These are phyloP conservation scores for Sherardia arvensis DNA, from an alignment of 257 asterid species.

Conservation along the genomic window DNA sequence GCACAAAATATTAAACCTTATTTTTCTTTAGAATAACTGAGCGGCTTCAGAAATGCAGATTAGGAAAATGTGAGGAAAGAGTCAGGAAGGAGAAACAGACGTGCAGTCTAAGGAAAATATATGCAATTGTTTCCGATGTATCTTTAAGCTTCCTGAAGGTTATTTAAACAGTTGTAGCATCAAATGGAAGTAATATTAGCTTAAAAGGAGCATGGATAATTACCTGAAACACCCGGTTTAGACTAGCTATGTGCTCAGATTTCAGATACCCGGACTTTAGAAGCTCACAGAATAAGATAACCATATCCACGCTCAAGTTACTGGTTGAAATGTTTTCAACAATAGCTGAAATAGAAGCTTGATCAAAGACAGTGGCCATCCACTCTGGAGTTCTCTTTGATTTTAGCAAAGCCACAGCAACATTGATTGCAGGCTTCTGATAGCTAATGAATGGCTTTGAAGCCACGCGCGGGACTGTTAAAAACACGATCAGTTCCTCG, in stretches of 20 bases:
- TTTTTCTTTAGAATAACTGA: not conserved
- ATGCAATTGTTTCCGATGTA: not conserved
- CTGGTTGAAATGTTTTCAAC: slow-evolving; percentile 43
- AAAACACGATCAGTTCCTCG: slow-evolving; percentile 73
- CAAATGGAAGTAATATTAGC: not conserved
- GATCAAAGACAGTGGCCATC: slow-evolving; percentile 53
- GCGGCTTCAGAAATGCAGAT: not conserved
- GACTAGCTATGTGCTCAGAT: slow-evolving; percentile 43
- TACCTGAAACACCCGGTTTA: slow-evolving; percentile 75
- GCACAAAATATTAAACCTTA: slow-evolving; percentile 6
- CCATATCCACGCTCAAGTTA: slow-evolving; percentile 50
- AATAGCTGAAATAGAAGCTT: slow-evolving; percentile 41
- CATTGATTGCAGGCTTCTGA: slow-evolving; percentile 56
- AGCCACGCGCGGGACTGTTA: slow-evolving; percentile 52
- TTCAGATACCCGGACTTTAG: slow-evolving; percentile 52
- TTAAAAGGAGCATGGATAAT: not conserved
- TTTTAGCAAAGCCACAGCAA: slow-evolving; percentile 60
- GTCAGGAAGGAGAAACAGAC: not conserved
- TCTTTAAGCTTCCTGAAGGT: not conserved
- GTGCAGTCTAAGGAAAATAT: not conserved
- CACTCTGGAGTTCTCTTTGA: slow-evolving; percentile 39
- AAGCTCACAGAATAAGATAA: slow-evolving; percentile 57
- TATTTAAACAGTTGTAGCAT: not conserved
- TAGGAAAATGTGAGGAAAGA: not conserved
- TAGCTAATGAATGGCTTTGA: slow-evolving; percentile 36